These are phyloP conservation scores for Grosmannia clavigera DNA, from an alignment of 2,329 filamentous ascomycete species.

Conservation along the genomic window DNA sequence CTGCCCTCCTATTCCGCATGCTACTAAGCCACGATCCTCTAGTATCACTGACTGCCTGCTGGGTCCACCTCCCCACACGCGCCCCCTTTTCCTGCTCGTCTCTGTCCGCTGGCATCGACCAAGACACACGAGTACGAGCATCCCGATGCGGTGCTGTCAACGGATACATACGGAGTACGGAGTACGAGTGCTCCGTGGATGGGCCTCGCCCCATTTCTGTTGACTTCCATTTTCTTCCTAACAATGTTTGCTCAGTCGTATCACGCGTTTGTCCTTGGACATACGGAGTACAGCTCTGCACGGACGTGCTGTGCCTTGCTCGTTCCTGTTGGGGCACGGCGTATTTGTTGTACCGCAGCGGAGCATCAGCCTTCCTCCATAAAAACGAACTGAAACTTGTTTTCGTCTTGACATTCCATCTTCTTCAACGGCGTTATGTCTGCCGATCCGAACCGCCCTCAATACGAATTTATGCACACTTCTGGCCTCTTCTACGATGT, in stretches of 20 bases:
- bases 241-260: neutral
- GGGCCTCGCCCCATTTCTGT: neutral
- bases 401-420: neutral
- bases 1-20: neutral
- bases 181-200: no score
- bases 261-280: neutral
- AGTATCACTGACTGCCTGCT: neutral
- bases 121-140: neutral
- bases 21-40: neutral
- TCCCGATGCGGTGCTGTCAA: neutral
- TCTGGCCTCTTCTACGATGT: neutral
- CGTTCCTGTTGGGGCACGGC: neutral
- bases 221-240: neutral
- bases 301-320: neutral
- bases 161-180: neutral
- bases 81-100: neutral
- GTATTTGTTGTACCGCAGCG: neutral
- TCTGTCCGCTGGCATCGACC: neutral
- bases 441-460: neutral
- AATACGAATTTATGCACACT: no score
- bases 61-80: neutral
- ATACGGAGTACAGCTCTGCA: no score
- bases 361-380: neutral
- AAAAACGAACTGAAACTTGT: neutral
- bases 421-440: neutral